Percentiles rank a stretch among this genome's conserved stretches.
Conservation (phyloP, 805 yeast species). For the Wickerhamomyces bisporus region DNA sequence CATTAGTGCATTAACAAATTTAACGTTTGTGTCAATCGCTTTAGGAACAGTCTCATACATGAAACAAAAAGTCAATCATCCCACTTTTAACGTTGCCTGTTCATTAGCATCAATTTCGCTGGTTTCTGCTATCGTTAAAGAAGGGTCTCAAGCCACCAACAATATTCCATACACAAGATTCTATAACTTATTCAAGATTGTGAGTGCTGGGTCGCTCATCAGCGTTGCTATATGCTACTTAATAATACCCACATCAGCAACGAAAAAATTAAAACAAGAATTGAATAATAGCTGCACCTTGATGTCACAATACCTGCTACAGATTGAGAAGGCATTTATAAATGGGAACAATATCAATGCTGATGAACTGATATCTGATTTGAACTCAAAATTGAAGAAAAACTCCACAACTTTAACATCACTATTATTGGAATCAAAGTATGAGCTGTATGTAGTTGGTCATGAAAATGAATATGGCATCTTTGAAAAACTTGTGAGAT, state of each 20-base stretch:
- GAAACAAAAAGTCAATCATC: conserved; percentile 62
- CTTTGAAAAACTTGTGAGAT: conserved; percentile 42
- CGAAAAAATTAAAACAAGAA: conserved; percentile 34
- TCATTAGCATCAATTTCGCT: conserved; percentile 68
- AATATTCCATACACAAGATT: conserved; percentile 51
- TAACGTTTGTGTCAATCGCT: conserved; percentile 47
- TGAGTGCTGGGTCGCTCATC: conserved; percentile 52
- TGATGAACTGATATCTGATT: conserved; percentile 28
- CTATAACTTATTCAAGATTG: conserved; percentile 50
- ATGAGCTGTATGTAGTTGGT: conserved; percentile 53
- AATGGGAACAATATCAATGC: conserved; percentile 36
- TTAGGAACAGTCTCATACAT: conserved; percentile 63
- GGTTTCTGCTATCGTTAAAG: conserved; percentile 67
- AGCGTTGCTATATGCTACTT: conserved; percentile 58
- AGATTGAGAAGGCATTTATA: conserved; percentile 44
- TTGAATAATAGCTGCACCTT: conserved; percentile 47
- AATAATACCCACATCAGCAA: conserved; percentile 61
- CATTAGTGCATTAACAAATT: conserved; percentile 47
- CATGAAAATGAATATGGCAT: conserved; percentile 46
- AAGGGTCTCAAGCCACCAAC: conserved; percentile 60
- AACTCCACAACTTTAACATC: conserved; percentile 35
- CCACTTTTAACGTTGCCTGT: conserved; percentile 77
- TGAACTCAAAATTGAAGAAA: conserved; percentile 34
- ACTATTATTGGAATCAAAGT: conserved; percentile 53
- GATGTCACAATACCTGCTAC: conserved; percentile 44